A percentile compares a stretch with the other conserved stretches of the same genome.
phyloP scores from a whole-genome alignment of 1,284 basidiomycete genomes.

The Rhodotorula sp. region DNA sequence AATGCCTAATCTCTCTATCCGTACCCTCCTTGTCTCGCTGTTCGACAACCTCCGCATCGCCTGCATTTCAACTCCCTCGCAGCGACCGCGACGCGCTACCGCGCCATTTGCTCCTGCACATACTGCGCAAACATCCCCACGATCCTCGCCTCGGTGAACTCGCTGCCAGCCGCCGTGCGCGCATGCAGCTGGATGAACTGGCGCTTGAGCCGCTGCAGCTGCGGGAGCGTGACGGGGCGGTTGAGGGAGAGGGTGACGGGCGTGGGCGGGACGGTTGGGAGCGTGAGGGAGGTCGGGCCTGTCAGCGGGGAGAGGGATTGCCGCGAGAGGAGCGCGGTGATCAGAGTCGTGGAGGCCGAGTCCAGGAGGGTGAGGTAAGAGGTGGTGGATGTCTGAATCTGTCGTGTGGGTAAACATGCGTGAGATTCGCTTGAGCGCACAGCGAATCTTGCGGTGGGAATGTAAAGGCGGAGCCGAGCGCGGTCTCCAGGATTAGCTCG shows the following conservation, averaged over 20 bases:
- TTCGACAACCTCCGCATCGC: too few relatives aligned
- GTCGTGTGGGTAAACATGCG: not conserved
- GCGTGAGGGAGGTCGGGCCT: slow-evolving; percentile 13
- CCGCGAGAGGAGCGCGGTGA: slow-evolving; percentile 44
- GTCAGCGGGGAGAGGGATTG: slow-evolving; percentile 42
- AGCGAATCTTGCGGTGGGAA: too few relatives aligned
- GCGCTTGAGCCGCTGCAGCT: slow-evolving; percentile 80
- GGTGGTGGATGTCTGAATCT: slow-evolving; percentile 49
- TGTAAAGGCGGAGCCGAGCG: too few relatives aligned
- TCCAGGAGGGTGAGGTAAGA: slow-evolving; percentile 53
- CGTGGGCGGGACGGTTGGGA: slow-evolving; percentile 39
- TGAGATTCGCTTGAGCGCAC: not conserved
- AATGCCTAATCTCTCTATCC: too few relatives aligned
- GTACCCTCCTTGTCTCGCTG: too few relatives aligned
- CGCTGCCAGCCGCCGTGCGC: slow-evolving; percentile 58
- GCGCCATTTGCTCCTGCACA: slow-evolving; percentile 51
- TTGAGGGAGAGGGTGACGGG: slow-evolving; percentile 51
- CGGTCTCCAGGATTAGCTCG: too few relatives aligned
- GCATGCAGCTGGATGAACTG: slow-evolving; percentile 85
- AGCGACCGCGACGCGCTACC: slow-evolving; percentile 19
- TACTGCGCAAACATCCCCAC: slow-evolving; percentile 74
- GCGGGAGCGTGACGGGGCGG: slow-evolving; percentile 72
- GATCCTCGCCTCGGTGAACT: slow-evolving; percentile 64
- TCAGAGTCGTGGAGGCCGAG: slow-evolving; percentile 36
- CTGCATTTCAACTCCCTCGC: not conserved